A percentile compares a stretch with the other conserved stretches of the same genome.
These are phyloP conservation scores for Plasmodium fragile DNA, from an alignment of 169 alveolate species.

Conservation along the genomic window DNA sequence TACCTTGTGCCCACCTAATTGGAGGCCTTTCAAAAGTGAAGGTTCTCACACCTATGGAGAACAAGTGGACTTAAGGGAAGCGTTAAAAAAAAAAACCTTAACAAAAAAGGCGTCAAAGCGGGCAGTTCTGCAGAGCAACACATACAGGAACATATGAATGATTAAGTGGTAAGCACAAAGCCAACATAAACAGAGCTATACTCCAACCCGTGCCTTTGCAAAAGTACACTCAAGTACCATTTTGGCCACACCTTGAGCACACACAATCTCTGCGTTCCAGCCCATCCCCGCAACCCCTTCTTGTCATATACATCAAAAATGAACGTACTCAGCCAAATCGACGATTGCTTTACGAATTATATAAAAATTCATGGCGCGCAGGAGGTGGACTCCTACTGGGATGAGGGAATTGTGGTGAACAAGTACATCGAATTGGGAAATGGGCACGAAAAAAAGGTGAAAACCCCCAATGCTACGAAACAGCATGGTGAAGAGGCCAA, in stretches of 20 bases:
- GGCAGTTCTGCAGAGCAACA: neutral
- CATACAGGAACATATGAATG: neutral
- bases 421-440: slow-evolving; percentile 55
- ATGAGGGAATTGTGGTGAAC: slow-evolving; percentile 72
- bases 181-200: neutral
- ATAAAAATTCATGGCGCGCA: slow-evolving; percentile 23
- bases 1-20: neutral
- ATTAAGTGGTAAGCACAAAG: neutral
- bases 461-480: neutral
- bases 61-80: neutral
- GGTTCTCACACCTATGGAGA: neutral
- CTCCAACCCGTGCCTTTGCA: neutral
- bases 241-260: neutral
- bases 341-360: slow-evolving; percentile 28
- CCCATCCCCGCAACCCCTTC: neutral
- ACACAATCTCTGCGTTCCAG: neutral
- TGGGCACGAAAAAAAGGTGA: slow-evolving; percentile 1
- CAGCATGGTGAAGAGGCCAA: neutral
- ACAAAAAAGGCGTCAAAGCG: neutral
- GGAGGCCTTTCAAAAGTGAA: neutral
- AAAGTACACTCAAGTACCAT: neutral
- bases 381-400: slow-evolving; percentile 63
- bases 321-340: slow-evolving; percentile 67
- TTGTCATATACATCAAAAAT: slow-evolving; percentile 8
- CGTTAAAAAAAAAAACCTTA: neutral